Percentiles rank a stretch among this genome's conserved stretches.
phyloP scores from a whole-genome alignment of 495 filamentous ascomycete genomes.

The Annulohypoxylon moriforme region DNA sequence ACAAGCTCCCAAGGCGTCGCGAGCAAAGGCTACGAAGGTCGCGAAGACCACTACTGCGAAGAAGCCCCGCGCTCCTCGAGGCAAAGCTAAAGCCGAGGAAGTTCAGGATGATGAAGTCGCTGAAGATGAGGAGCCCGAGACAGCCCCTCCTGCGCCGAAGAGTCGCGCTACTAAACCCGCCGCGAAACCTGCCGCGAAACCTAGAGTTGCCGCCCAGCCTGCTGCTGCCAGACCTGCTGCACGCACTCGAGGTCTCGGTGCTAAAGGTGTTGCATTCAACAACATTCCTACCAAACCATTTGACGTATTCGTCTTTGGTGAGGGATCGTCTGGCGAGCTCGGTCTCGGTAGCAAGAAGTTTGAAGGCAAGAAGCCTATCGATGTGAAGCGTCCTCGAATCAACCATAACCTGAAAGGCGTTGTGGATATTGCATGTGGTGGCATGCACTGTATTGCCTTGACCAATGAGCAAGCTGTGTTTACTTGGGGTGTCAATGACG shows the following conservation, averaged over 20 bases:
- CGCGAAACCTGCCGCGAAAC: not conserved
- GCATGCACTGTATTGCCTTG: constrained; percentile 74
- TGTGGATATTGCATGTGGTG: constrained; percentile 71
- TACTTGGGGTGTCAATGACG: constrained; percentile 80
- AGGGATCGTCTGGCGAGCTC: constrained; percentile 65
- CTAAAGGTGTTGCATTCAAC: constrained; percentile 51
- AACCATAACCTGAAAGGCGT: constrained; percentile 65
- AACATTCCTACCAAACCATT: constrained; percentile 54
- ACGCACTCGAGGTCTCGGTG: constrained; percentile 24
- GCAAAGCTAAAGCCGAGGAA: not conserved
- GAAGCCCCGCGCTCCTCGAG: constrained; percentile 4
- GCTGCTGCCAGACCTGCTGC: not conserved
- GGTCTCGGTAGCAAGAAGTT: constrained; percentile 59
- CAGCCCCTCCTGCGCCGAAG: not conserved
- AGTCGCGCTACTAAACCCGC: not conserved
- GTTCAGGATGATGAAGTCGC: not conserved
- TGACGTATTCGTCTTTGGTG: constrained; percentile 67
- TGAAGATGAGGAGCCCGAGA: constrained; percentile 1
- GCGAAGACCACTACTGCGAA: constrained; percentile 6
- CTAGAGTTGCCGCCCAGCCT: constrained; percentile 16
- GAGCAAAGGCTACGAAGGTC: constrained; percentile 3
- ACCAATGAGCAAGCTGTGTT: constrained; percentile 73
- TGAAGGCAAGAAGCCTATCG: constrained; percentile 64
- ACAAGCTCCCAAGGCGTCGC: not conserved
- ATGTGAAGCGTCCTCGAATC: constrained; percentile 66